Evolutionary conservation across 2,329 filamentous ascomycete species (phyloP).

Genomic region (Cytospora mali): DNA sequence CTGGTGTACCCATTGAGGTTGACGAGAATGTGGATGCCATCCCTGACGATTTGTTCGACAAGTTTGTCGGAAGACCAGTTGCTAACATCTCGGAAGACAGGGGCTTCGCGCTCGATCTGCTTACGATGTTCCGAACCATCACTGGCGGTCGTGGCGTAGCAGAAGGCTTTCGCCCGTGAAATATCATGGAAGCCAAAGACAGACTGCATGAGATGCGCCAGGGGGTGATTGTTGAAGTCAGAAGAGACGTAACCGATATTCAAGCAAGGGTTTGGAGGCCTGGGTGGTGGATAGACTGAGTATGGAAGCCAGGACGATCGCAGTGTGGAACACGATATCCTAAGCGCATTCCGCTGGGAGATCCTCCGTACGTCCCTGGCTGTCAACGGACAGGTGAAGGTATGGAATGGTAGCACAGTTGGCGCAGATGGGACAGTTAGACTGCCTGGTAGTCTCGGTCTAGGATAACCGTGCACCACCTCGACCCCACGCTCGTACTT

Average conservation of each 20-base stretch:
- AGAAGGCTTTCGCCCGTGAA: slow-evolving; percentile 77
- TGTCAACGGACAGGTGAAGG: slow-evolving; percentile 91
- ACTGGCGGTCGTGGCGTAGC: slow-evolving; percentile 92
- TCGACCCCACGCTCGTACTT: slow-evolving; percentile 66
- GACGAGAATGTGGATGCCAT: slow-evolving; percentile 91
- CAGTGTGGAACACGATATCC: slow-evolving; percentile 89
- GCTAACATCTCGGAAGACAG: slow-evolving; percentile 87
- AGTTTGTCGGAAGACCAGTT: slow-evolving; percentile 83
- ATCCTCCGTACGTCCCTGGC: slow-evolving; percentile 91
- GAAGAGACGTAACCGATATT: slow-evolving; percentile 96
- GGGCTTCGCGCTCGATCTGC: slow-evolving; percentile 91
- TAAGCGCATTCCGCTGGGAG: slow-evolving; percentile 89
- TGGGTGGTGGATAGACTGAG: slow-evolving; percentile 81
- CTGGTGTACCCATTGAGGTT: slow-evolving; percentile 98
- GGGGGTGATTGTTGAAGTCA: slow-evolving; percentile 97
- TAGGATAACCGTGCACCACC: slow-evolving; percentile 62
- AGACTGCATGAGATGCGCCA: slow-evolving; percentile 98
- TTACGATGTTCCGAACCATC: slow-evolving; percentile 86
- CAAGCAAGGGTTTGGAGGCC: slow-evolving; percentile 79
- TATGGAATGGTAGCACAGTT: slow-evolving; percentile 95
- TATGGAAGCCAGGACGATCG: slow-evolving; percentile 82
- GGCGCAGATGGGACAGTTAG: slow-evolving; percentile 84
- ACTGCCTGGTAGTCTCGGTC: slow-evolving; percentile 72
- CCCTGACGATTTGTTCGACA: slow-evolving; percentile 81
- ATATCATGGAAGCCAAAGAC: slow-evolving; percentile 90